These are phyloP conservation scores for Cystoisospora suis DNA, from an alignment of 169 alveolate genomes.

Conservation along the genomic window DNA sequence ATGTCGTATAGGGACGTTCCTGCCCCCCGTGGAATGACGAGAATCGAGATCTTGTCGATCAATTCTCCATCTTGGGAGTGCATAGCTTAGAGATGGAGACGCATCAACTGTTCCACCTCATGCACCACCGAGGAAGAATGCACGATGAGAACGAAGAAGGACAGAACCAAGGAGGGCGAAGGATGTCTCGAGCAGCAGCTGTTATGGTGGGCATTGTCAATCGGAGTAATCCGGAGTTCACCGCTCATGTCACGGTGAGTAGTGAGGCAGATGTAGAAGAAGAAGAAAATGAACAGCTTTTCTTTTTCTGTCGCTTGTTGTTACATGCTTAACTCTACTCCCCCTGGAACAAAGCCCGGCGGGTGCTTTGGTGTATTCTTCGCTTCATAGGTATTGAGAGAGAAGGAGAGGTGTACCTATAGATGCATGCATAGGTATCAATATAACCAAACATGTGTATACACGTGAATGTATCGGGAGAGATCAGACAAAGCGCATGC, in stretches of 20 bases:
- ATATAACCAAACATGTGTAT: not conserved
- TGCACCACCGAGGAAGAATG: slow-evolving; percentile 18
- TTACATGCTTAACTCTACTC: not conserved
- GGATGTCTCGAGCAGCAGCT: slow-evolving; percentile 9
- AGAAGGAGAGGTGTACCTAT: not conserved
- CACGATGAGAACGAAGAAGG: too few relatives aligned
- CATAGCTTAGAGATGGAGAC: slow-evolving; percentile 63
- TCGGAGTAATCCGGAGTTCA: slow-evolving; percentile 29
- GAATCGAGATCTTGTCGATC: slow-evolving; percentile 15
- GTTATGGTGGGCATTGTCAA: slow-evolving; percentile 28
- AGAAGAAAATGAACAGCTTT: not conserved
- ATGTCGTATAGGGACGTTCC: slow-evolving; percentile 45
- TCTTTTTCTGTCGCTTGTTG: not conserved
- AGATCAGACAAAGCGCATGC: too few relatives aligned
- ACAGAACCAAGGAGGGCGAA: not conserved
- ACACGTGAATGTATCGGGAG: not conserved
- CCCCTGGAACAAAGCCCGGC: not conserved
- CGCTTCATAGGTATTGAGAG: not conserved
- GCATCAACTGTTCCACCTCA: slow-evolving; percentile 47
- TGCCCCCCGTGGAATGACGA: slow-evolving; percentile 31
- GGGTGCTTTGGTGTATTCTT: not conserved
- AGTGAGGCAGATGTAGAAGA: not conserved
- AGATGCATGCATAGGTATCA: too few relatives aligned
- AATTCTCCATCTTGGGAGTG: slow-evolving; percentile 10
- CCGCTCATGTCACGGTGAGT: not conserved